Evolutionary conservation across 257 asterid genomes (phyloP).

Genomic region (Solanum rostratum): DNA sequence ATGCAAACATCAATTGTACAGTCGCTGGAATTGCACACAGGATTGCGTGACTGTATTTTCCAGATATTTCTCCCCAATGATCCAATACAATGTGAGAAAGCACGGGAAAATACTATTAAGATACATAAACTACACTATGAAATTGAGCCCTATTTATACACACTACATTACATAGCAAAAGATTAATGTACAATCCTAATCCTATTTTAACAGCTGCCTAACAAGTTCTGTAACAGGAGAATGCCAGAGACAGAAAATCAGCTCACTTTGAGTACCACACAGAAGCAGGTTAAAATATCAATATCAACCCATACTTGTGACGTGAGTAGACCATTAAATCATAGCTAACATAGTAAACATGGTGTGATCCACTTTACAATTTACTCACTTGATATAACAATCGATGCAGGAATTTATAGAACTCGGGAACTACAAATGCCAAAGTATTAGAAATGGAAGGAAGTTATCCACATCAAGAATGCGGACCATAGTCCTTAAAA

Average conservation of each 20-base stretch:
- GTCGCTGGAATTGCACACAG: not conserved
- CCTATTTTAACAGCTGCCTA: not conserved
- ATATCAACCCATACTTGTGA: not conserved
- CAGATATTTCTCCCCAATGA: not conserved
- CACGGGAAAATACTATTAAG: not conserved
- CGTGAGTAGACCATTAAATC: not conserved
- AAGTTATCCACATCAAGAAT: conserved; percentile 1
- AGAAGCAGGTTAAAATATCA: not conserved
- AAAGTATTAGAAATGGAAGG: not conserved
- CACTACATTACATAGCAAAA: not conserved
- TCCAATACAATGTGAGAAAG: not conserved
- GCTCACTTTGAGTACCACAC: not conserved
- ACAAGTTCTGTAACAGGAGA: not conserved
- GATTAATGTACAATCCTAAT: not conserved
- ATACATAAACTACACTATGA: not conserved
- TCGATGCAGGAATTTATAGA: not conserved
- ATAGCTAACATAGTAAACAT: not conserved
- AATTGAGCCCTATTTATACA: not conserved
- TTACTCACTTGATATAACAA: not conserved
- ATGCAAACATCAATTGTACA: not conserved
- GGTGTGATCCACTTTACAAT: not conserved
- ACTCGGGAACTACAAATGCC: not conserved
- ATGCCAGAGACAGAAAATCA: not conserved
- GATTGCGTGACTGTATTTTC: not conserved
- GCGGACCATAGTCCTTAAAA: not conserved